phyloP scores from a whole-genome alignment of 345 rosid species.

The Rubroshorea leprosula region DNA sequence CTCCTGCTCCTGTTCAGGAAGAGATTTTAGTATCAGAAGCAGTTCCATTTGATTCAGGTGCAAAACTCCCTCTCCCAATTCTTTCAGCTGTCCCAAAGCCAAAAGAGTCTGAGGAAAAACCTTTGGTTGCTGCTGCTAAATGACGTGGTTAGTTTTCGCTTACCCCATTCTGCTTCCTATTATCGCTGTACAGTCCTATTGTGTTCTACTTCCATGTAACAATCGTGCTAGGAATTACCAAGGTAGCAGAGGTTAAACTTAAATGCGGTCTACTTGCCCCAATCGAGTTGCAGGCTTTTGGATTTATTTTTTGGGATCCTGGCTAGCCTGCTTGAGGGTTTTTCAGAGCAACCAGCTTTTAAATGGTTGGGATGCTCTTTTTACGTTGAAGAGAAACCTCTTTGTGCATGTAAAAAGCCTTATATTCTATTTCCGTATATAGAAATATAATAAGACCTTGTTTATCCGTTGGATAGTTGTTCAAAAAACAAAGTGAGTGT shows the following conservation, averaged over 20 bases:
- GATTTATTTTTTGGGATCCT: constrained; percentile 42
- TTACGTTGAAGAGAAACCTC: constrained; percentile 3
- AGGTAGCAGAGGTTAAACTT: constrained; percentile 14
- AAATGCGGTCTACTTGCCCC: constrained; percentile 1
- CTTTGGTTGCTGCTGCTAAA: constrained; percentile 41
- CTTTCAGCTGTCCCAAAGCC: constrained; percentile 8
- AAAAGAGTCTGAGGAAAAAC: constrained; percentile 30
- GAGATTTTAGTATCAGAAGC: constrained; percentile 18
- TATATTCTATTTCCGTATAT: not conserved
- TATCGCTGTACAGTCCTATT: constrained; percentile 25
- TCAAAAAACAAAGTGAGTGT: not conserved
- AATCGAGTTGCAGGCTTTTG: constrained; percentile 30
- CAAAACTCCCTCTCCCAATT: constrained; percentile 19
- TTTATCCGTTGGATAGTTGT: not conserved
- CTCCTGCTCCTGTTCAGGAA: constrained; percentile 20
- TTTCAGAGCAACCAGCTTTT: constrained; percentile 12
- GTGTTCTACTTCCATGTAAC: constrained; percentile 16
- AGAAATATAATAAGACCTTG: not conserved
- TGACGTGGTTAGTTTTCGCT: constrained; percentile 17
- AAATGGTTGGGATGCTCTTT: constrained; percentile 10
- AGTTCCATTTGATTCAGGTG: constrained; percentile 15
- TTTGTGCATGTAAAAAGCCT: constrained; percentile 10
- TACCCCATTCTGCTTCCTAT: constrained; percentile 6
- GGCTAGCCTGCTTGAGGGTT: constrained; percentile 24
- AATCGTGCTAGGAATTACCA: constrained; percentile 5